Conservation (phyloP, 2,329 filamentous ascomycete species). For the Graphiopsis chlorocephala region DNA sequence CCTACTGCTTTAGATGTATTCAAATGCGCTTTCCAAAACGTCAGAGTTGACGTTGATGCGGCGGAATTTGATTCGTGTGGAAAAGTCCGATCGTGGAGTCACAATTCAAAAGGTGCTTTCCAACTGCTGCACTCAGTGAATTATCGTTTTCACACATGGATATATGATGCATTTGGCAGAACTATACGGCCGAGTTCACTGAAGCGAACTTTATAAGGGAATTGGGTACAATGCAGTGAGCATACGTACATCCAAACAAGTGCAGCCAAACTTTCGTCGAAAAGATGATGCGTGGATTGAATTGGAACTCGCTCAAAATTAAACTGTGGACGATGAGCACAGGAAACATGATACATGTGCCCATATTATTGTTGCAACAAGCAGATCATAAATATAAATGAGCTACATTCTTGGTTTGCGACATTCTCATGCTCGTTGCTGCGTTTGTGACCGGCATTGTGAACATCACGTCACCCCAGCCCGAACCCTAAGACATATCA, state of each 20-base stretch:
- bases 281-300: no score
- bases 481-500: neutral
- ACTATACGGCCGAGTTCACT: neutral
- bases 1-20: neutral
- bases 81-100: neutral
- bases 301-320: no score
- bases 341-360: no score
- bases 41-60: neutral
- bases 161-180: neutral
- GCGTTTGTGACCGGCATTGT: neutral
- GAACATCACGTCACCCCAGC: neutral
- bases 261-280: no score
- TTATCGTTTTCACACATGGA: neutral
- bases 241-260: no score
- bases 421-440: neutral
- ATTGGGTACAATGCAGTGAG: neutral
- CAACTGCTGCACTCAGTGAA: neutral
- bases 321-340: no score
- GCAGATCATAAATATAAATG: no score
- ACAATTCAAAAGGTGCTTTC: neutral
- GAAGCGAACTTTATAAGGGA: neutral
- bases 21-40: neutral
- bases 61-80: constrained; percentile 4
- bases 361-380: no score
- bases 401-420: no score